Base-by-base conservation (phyloP, 352 stramenopile species). In the Globisporangium alternatum region DNA sequence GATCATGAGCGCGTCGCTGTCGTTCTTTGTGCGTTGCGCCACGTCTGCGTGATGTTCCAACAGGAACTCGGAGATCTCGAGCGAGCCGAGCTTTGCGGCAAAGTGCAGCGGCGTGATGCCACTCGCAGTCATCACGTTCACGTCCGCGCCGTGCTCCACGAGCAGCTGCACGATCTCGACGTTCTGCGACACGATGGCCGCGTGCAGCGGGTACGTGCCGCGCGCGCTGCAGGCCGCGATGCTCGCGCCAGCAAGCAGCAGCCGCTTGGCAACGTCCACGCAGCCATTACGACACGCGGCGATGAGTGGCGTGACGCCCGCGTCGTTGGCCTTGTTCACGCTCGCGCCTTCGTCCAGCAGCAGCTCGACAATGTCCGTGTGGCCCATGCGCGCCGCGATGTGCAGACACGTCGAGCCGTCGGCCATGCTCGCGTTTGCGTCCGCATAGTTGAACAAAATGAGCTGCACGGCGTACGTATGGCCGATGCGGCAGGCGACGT, bases 61-160 rank as follows among this genome's bases (percentile, higher is more conserved):
- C 54, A 93, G 57, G 35, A 85, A 81, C 67, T 90, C 75, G 6
- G 78, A 81, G 33, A 90, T 81, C 45, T 74, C 77, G 12, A 88
- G 35, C 5, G 74, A 81, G 2, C 81, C 83, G 43, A 91, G 65
- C 48, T 89, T 89, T 64, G 81, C 85, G 1, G 81, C 83, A 51
- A 91, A 91, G 59, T 91, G 85, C 56, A 93, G 72, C 48, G 83
- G 85, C n/a, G 85, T 92, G 56, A 90, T 89, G 51, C 81, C 81
- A 55, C 75, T 88, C 43, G 68, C 68, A 0, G 81, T 93, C 67
- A 76, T 78, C 33, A 83, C 81, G 59, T 90, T 88, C 60, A 91
- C 81, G 59, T 91, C 76, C 1, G 85, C 85, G 28, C 83, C 81
- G 44, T 56, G 55, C n/a, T 78, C 66, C 13, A 93, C 72, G 22